Conservation (phyloP, 2,329 filamentous ascomycete species). For the Microsporum ferrugineum region DNA sequence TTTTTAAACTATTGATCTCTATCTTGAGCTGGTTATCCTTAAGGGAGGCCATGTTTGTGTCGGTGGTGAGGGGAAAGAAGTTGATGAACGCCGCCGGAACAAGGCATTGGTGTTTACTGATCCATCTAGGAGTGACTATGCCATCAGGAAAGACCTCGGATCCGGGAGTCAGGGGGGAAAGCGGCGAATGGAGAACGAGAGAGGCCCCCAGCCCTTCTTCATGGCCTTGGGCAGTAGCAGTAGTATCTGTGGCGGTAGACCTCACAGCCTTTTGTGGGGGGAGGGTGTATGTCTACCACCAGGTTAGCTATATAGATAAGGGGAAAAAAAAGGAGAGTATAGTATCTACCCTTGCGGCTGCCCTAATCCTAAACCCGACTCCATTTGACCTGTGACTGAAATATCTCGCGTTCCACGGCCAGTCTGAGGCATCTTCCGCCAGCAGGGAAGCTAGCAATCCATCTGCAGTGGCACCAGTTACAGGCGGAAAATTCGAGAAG, state of each 20-base stretch:
- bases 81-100: conserved; percentile 70
- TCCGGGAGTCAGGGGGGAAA: conserved; percentile 76
- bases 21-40: conserved; percentile 78
- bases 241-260: conserved; percentile 41
- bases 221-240: conserved; percentile 23
- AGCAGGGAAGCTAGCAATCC: conserved; percentile 56
- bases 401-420: conserved; percentile 56
- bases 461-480: conserved; percentile 55
- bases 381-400: conserved; percentile 39
- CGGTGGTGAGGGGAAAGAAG: conserved; percentile 66
- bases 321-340: conserved; percentile 3
- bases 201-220: conserved; percentile 32
- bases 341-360: conserved; percentile 65
- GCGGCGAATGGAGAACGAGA: conserved; percentile 69
- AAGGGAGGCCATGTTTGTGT: conserved; percentile 61
- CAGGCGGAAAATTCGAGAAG: conserved; percentile 56
- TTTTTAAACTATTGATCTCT: conserved; percentile 69
- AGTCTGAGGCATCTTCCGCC: conserved; percentile 50
- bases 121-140: conserved; percentile 68
- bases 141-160: conserved; percentile 85
- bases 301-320: neutral
- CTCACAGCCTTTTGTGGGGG: conserved; percentile 52
- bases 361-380: conserved; percentile 56
- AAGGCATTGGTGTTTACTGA: conserved; percentile 75
- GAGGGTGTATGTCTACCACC: conserved; percentile 40